These are phyloP conservation scores for Sphaerulina vaccinii DNA, from an alignment of 2,329 filamentous ascomycete species.

Conservation along the genomic window DNA sequence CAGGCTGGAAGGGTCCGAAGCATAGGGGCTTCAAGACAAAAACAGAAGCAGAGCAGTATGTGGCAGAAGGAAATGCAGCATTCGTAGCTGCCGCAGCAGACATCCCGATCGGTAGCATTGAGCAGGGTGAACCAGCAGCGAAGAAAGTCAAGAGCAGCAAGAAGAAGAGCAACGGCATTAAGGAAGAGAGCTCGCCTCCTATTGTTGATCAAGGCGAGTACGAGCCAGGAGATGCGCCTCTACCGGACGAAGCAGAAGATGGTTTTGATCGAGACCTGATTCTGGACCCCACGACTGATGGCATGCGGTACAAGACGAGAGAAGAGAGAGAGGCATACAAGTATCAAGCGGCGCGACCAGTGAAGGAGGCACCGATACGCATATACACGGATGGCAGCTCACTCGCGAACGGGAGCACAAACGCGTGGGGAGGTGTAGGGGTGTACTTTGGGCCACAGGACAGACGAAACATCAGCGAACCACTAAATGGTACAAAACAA, in stretches of 20 bases:
- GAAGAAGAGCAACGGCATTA: slow-evolving; percentile 35
- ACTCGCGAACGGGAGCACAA: slow-evolving; percentile 56
- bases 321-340: slow-evolving; percentile 50
- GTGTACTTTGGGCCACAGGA: slow-evolving; percentile 63
- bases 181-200: slow-evolving; percentile 26
- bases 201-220: slow-evolving; percentile 37
- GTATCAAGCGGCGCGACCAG: slow-evolving; percentile 43
- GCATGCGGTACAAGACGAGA: slow-evolving; percentile 56
- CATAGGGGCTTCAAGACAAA: slow-evolving; percentile 50
- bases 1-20: slow-evolving; percentile 66
- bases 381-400: slow-evolving; percentile 66
- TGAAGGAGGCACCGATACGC: slow-evolving; percentile 48
- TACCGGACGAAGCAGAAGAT: slow-evolving; percentile 58
- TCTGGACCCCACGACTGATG: slow-evolving; percentile 54
- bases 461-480: slow-evolving; percentile 66
- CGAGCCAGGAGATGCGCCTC: slow-evolving; percentile 55
- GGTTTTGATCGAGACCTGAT: slow-evolving; percentile 60
- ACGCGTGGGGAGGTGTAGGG: slow-evolving; percentile 60
- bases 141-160: slow-evolving; percentile 44
- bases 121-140: slow-evolving; percentile 29
- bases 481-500: slow-evolving; percentile 69
- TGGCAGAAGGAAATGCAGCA: slow-evolving; percentile 44
- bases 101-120: slow-evolving; percentile 24
- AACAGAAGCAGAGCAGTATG: slow-evolving; percentile 75
- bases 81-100: slow-evolving; percentile 9